Evolutionary conservation across 2,329 filamentous ascomycete genomes (phyloP).

Genomic region (Delphinella strobiligena): DNA sequence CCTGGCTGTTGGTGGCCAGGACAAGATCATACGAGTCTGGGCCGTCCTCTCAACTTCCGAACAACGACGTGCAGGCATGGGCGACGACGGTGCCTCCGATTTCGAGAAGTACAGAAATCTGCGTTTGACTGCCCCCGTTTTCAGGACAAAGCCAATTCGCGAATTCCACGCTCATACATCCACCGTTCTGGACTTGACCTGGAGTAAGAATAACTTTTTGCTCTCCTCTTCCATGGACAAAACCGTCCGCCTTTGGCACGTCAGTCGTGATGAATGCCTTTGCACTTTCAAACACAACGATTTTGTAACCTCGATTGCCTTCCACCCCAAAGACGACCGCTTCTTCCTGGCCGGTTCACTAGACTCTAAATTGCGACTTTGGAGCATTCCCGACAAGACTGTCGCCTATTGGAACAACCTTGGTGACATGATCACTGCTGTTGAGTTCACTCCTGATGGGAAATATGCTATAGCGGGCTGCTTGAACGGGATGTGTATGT

Average conservation of each 20-base stretch:
- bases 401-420: slow-evolving; percentile 70
- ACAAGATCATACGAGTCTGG: slow-evolving; percentile 78
- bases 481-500: slow-evolving; percentile 71
- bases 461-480: slow-evolving; percentile 82
- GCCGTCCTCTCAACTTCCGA: slow-evolving; percentile 72
- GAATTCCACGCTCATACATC: slow-evolving; percentile 76
- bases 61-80: slow-evolving; percentile 58
- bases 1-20: slow-evolving; percentile 83
- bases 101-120: not conserved
- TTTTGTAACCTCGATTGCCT: slow-evolving; percentile 87
- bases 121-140: slow-evolving; percentile 79
- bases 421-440: slow-evolving; percentile 83
- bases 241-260: slow-evolving; percentile 88
- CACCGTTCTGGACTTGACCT: slow-evolving; percentile 82
- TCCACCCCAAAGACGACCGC: slow-evolving; percentile 87
- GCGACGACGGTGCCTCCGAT: slow-evolving; percentile 20
- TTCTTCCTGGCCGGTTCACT: slow-evolving; percentile 93
- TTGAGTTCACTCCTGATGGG: slow-evolving; percentile 86
- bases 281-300: slow-evolving; percentile 93
- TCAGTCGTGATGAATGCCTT: slow-evolving; percentile 71
- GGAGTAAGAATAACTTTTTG: slow-evolving; percentile 98
- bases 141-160: slow-evolving; percentile 62
- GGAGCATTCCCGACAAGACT: slow-evolving; percentile 95
- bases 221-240: slow-evolving; percentile 97
- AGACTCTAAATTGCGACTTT: slow-evolving; percentile 76